Base-by-base conservation (phyloP, 2,329 filamentous ascomycete species). In the Byssochlamys sp. region DNA sequence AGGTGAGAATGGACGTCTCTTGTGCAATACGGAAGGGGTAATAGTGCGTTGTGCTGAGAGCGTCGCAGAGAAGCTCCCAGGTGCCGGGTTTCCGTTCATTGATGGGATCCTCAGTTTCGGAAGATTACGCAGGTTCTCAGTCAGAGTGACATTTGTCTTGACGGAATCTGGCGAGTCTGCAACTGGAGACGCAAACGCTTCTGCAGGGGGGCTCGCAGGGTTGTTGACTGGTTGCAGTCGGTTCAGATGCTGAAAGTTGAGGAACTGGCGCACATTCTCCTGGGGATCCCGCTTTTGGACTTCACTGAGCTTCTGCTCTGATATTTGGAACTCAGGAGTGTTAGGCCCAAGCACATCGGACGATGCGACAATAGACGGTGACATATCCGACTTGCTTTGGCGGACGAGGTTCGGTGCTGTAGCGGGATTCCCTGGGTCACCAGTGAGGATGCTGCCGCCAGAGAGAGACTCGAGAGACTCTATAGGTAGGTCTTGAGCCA, bases 211-310 rank as follows among this genome's bases (percentile, higher is more conserved):
- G 14, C 85, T 85, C 10, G 82, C 81, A 9, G 84, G 83, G 24
- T 87, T 80, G 59, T 85, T 82, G 60, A 61, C 58, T 26, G 63
- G 61, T 67, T 65, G 63, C 12, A 68, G 56, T 26, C 54, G 60
- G 53, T 61, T 68, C 1, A 75, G 54, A 71, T 88, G 86, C 71
- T 97, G 92, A 70, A 96, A 91, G 68, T 84, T 84, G 55, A 97
- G 81, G 74, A 96, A 97, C 63, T 95, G 90, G 67, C 89, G 86
- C 35, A 97, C 90, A 65, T 92, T 95, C 74, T 96, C 91, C 71
- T 95, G 91, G 4, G 91, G 89, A 68, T 96, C 91, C 55, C 88
- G 82, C 19, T 80, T 78, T 67, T 88, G 81, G 31, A 96, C 70
- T 61, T 80, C 84, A 58, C 85, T 84, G 14, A 96, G 84, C 49